Conservation (phyloP, 2,329 filamentous ascomycete species). For the Phaeosphaeria sp. region DNA sequence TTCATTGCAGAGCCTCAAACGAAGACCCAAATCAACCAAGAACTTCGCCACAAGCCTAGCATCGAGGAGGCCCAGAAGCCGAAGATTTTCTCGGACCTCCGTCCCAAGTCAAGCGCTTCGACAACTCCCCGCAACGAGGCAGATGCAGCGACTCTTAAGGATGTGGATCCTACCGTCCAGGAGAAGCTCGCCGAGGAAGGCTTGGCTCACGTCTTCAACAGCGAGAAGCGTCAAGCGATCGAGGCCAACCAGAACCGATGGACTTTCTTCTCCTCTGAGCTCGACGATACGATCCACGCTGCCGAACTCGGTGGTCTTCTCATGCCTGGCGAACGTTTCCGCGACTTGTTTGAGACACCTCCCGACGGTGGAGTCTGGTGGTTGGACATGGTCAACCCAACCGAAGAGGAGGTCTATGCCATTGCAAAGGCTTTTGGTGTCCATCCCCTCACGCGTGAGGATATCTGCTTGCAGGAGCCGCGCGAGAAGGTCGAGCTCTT, state of each 20-base stretch:
- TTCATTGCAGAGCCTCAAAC: constrained; percentile 73
- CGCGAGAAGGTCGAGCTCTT: constrained; percentile 99
- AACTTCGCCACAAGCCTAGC: constrained; percentile 48
- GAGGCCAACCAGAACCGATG: constrained; percentile 75
- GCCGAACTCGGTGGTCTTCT: constrained; percentile 87
- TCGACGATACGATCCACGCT: constrained; percentile 92
- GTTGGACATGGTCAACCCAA: constrained; percentile 92
- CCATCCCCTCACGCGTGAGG: constrained; percentile 93
- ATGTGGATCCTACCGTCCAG: constrained; percentile 43
- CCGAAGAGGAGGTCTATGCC: constrained; percentile 83
- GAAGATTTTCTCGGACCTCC: constrained; percentile 69
- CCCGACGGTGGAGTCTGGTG: constrained; percentile 91
- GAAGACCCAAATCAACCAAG: constrained; percentile 55
- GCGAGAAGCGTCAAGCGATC: constrained; percentile 37
- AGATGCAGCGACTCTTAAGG: constrained; percentile 38
- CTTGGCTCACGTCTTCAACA: constrained; percentile 41
- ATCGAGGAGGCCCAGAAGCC: constrained; percentile 53
- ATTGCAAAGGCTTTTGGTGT: constrained; percentile 95
- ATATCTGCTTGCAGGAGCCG: constrained; percentile 93
- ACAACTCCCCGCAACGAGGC: constrained; percentile 45
- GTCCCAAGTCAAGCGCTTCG: constrained; percentile 51
- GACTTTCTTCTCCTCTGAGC: constrained; percentile 95
- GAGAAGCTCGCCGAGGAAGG: constrained; percentile 54
- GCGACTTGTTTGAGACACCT: constrained; percentile 80
- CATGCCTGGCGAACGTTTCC: constrained; percentile 86